These are phyloP conservation scores for Teratosphaeria destructans DNA, from an alignment of 2,329 filamentous ascomycete species.

Conservation along the genomic window DNA sequence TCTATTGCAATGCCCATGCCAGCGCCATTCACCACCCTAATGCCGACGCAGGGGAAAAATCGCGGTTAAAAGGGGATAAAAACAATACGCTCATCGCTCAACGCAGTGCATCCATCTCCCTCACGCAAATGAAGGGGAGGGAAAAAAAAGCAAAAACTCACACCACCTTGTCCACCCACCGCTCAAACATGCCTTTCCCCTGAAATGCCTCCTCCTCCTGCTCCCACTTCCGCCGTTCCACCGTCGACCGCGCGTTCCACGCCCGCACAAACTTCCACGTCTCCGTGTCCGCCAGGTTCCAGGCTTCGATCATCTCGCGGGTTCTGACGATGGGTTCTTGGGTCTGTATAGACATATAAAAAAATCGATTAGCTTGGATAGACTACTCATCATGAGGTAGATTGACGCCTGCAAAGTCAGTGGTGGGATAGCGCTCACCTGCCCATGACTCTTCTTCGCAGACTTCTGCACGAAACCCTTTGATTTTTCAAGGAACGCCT, in stretches of 20 bases:
- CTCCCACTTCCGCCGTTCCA: slow-evolving; percentile 60
- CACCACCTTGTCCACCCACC: slow-evolving; percentile 21
- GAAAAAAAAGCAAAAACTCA: background rate
- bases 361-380: background rate
- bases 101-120: too few relatives aligned
- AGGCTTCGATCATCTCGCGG: slow-evolving; percentile 38
- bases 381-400: background rate
- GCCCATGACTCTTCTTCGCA: slow-evolving; percentile 10
- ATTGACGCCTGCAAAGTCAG: background rate
- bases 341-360: background rate
- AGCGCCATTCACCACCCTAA: too few relatives aligned
- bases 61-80: too few relatives aligned
- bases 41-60: too few relatives aligned
- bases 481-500: slow-evolving; percentile 38
- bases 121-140: too few relatives aligned
- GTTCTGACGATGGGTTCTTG: slow-evolving; percentile 24
- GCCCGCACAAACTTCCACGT: slow-evolving; percentile 66
- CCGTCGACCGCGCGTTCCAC: slow-evolving; percentile 50
- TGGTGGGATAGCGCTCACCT: background rate
- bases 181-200: slow-evolving; percentile 38
- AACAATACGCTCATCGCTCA: too few relatives aligned
- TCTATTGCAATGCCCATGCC: too few relatives aligned
- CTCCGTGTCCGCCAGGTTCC: slow-evolving; percentile 60
- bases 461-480: slow-evolving; percentile 20
- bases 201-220: slow-evolving; percentile 56